Percentiles rank a stretch among this genome's conserved stretches.
Evolutionary conservation across 495 filamentous ascomycete genomes (phyloP).

Genomic region (Xylaria curta): DNA sequence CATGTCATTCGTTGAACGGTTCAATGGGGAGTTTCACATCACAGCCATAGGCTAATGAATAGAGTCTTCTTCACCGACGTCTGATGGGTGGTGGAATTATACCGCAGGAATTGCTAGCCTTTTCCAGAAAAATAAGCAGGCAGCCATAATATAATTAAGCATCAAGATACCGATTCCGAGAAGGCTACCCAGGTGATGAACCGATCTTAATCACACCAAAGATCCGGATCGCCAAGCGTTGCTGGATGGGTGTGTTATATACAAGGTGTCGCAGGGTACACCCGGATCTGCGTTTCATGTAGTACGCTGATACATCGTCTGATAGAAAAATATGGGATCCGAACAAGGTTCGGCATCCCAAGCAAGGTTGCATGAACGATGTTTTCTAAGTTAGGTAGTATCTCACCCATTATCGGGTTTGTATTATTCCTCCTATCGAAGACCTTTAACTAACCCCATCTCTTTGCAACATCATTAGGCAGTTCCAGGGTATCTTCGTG

Average conservation of each 20-base stretch:
- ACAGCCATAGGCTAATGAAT: conserved; percentile 21
- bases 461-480: conserved; percentile 3
- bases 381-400: neutral
- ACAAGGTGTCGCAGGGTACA: conserved; percentile 1
- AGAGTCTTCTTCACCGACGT: conserved; percentile 15
- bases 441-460: neutral
- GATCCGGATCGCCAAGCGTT: conserved; percentile 11
- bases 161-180: neutral
- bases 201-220: neutral
- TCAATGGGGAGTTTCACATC: conserved; percentile 3
- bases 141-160: conserved; percentile 20
- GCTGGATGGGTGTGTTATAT: neutral
- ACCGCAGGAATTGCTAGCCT: conserved; percentile 11
- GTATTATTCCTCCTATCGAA: neutral
- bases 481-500: conserved; percentile 11
- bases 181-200: neutral
- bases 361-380: neutral
- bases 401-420: neutral
- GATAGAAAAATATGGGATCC: neutral
- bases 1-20: conserved; percentile 23
- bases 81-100: conserved; percentile 10
- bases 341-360: conserved; percentile 4
- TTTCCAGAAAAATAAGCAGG: conserved; percentile 4
- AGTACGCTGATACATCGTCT: conserved; percentile 15
- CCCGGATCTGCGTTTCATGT: conserved; percentile 23